These are phyloP conservation scores for Fusarium proliferatum DNA, from an alignment of 2,329 filamentous ascomycete genomes.

Conservation along the genomic window DNA sequence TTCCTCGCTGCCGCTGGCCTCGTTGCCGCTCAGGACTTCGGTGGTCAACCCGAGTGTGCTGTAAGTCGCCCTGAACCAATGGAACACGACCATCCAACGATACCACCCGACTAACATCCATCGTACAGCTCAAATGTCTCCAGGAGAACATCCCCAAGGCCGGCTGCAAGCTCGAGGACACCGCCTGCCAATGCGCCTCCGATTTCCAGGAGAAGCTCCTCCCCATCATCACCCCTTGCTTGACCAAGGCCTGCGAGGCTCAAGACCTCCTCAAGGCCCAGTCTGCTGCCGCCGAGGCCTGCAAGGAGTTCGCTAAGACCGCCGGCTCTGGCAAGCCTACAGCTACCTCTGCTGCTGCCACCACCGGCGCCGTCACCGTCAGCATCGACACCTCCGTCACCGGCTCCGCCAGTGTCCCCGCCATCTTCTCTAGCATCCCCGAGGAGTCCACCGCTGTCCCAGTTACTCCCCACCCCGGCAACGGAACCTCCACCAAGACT, in stretches of 20 bases:
- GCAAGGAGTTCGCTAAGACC: slow-evolving; percentile 40
- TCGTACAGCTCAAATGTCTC: slow-evolving; percentile 50
- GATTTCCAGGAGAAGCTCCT: slow-evolving; percentile 48
- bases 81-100: neutral
- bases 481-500: too few species aligned
- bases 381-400: slow-evolving; percentile 26
- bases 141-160: slow-evolving; percentile 48
- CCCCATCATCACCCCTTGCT: slow-evolving; percentile 47
- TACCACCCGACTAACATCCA: neutral
- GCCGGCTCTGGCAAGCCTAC: slow-evolving; percentile 8
- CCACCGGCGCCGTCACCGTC: slow-evolving; percentile 17
- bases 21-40: slow-evolving; percentile 53
- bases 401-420: slow-evolving; percentile 20
- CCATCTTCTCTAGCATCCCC: slow-evolving; percentile 31
- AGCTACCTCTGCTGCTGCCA: slow-evolving; percentile 10
- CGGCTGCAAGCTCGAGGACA: slow-evolving; percentile 52
- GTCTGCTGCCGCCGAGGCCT: slow-evolving; percentile 47
- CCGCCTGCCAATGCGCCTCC: slow-evolving; percentile 54
- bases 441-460: slow-evolving; percentile 1
- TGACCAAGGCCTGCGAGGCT: slow-evolving; percentile 49
- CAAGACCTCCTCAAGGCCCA: slow-evolving; percentile 49
- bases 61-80: slow-evolving; percentile 47
- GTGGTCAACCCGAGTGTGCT: slow-evolving; percentile 53
- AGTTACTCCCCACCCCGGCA: too few species aligned
- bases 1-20: slow-evolving; percentile 50